Evolutionary conservation across 345 rosid species (phyloP).

Genomic region (Pugionium dolabratum): DNA sequence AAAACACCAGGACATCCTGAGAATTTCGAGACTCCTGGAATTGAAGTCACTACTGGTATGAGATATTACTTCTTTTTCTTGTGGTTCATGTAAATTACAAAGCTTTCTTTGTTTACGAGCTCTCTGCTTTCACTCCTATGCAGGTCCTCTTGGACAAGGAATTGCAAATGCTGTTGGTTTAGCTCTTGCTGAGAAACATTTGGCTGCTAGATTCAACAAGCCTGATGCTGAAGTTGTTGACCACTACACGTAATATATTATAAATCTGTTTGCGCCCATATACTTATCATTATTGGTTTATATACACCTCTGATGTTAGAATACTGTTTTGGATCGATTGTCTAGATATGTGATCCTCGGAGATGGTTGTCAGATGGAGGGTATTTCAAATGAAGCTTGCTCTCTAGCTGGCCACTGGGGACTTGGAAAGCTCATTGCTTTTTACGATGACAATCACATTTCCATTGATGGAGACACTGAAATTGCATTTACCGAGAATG

Average conservation of each 20-base stretch:
- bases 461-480: conserved; percentile 98
- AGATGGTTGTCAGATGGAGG: conserved; percentile 99
- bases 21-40: conserved; percentile 98
- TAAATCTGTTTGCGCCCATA: background rate
- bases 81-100: background rate
- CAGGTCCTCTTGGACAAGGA: conserved; percentile 98
- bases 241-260: conserved; percentile 73
- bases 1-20: conserved; percentile 99
- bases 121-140: conserved; percentile 25
- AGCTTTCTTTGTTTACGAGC: conserved; percentile 6
- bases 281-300: conserved; percentile 9
- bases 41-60: conserved; percentile 98
- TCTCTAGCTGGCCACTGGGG: conserved; percentile 99
- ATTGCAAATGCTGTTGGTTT: conserved; percentile 90
- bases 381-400: conserved; percentile 86
- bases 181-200: conserved; percentile 91
- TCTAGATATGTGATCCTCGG: conserved; percentile 75
- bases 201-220: conserved; percentile 90
- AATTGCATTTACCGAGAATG: conserved; percentile 93
- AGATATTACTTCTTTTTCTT: conserved; percentile 12
- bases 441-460: conserved; percentile 98
- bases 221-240: conserved; percentile 76
- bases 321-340: conserved; percentile 14
- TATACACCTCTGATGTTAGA: background rate
- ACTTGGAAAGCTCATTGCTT: conserved; percentile 95